These are phyloP conservation scores for Mallotus repandus DNA, from an alignment of 441 rosid species.

Conservation along the genomic window DNA sequence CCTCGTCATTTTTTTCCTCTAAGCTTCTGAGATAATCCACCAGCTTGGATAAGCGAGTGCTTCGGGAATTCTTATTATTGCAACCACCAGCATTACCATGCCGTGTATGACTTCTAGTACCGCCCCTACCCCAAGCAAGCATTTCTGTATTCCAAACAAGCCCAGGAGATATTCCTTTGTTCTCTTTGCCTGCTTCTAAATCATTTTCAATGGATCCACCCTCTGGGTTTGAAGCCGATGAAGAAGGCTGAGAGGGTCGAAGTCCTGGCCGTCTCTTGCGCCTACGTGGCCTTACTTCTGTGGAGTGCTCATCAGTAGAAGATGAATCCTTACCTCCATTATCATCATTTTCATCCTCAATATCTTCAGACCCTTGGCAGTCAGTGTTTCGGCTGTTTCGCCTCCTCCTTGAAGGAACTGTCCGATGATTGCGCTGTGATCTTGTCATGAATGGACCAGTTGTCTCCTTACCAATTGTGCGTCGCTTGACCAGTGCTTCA, in stretches of 20 bases:
- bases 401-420: conserved; percentile 44
- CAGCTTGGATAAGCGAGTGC: conserved; percentile 50
- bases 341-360: conserved; percentile 54
- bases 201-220: conserved; percentile 49
- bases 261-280: conserved; percentile 52
- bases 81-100: conserved; percentile 43
- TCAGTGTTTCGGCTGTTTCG: conserved; percentile 44
- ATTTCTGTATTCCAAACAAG: conserved; percentile 49
- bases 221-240: conserved; percentile 48
- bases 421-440: conserved; percentile 39
- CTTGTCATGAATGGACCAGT: conserved; percentile 40
- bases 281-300: conserved; percentile 53
- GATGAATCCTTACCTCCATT: conserved; percentile 66
- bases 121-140: conserved; percentile 77
- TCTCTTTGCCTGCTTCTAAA: conserved; percentile 47
- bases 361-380: conserved; percentile 54
- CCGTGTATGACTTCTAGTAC: conserved; percentile 62
- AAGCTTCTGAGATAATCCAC: conserved; percentile 49
- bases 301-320: conserved; percentile 65
- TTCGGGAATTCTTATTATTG: conserved; percentile 44
- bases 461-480: conserved; percentile 40
- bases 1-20: conserved; percentile 60
- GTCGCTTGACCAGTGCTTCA: conserved; percentile 61
- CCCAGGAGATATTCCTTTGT: conserved; percentile 47
- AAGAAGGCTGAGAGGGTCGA: conserved; percentile 47